phyloP scores from a whole-genome alignment of 495 filamentous ascomycete genomes.

The Alectoria sarmentosa region DNA sequence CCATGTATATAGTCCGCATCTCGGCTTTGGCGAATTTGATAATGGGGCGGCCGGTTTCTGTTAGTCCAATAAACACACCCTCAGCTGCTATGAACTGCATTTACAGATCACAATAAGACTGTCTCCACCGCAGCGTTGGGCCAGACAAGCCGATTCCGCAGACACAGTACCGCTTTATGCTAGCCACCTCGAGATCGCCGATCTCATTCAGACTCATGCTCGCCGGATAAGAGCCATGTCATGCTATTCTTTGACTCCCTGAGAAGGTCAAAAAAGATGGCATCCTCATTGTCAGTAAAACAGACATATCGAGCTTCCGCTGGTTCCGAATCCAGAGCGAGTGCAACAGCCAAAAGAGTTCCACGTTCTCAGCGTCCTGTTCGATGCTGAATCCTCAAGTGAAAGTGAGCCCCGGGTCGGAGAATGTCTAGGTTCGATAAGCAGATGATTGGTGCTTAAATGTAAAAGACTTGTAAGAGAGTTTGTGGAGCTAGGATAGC shows the following conservation, averaged over 20 bases:
- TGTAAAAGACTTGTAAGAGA: neutral
- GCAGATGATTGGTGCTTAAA: neutral
- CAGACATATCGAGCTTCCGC: neutral
- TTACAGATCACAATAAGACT: neutral
- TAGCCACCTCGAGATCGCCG: too few relatives aligned
- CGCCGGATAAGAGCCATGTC: too few relatives aligned
- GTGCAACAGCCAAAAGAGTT: too few relatives aligned
- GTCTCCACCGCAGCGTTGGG: neutral
- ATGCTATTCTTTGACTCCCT: too few relatives aligned
- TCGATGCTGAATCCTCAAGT: too few relatives aligned
- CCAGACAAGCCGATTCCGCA: neutral
- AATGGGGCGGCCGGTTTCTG: neutral
- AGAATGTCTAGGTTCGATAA: neutral
- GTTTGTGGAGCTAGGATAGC: too few relatives aligned
- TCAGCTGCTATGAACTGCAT: neutral
- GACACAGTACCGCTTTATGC: too few relatives aligned
- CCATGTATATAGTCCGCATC: neutral
- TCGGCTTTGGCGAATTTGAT: neutral
- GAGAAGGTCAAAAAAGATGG: too few relatives aligned
- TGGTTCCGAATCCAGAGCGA: neutral
- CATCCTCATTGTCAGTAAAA: too few relatives aligned
- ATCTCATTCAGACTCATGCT: too few relatives aligned
- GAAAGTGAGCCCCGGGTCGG: too few relatives aligned
- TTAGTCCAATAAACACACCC: neutral
- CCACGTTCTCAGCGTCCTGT: too few relatives aligned